Evolutionary conservation across 345 rosid species (phyloP).

Genomic region (Sonneratia alba): DNA sequence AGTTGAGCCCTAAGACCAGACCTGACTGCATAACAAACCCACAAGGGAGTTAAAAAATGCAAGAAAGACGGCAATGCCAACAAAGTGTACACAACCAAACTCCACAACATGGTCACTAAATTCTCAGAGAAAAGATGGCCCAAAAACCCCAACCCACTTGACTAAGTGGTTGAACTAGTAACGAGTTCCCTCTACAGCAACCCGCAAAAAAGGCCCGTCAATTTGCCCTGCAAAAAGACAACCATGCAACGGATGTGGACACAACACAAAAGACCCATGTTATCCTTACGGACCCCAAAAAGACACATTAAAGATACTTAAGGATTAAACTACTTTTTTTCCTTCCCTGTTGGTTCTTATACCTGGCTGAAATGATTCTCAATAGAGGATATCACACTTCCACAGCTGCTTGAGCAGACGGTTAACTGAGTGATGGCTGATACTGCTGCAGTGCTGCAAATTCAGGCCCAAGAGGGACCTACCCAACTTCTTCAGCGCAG

Average conservation of each 20-base stretch:
- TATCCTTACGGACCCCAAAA: slow-evolving; percentile 60
- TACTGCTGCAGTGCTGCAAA: slow-evolving; percentile 61
- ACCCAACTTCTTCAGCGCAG: slow-evolving; percentile 48
- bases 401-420: slow-evolving; percentile 58
- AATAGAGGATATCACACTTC: slow-evolving; percentile 81
- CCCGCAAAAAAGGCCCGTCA: not conserved
- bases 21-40: not conserved
- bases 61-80: not conserved
- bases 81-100: not conserved
- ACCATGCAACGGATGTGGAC: slow-evolving; percentile 14
- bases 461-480: slow-evolving; percentile 66
- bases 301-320: slow-evolving; percentile 13
- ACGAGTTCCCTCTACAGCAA: not conserved
- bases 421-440: slow-evolving; percentile 43
- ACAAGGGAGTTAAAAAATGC: not conserved
- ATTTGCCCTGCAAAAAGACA: slow-evolving; percentile 44
- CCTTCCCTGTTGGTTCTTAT: not conserved
- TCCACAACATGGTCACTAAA: not conserved
- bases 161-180: not conserved
- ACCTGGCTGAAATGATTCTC: slow-evolving; percentile 17
- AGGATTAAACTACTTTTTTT: not conserved
- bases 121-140: not conserved
- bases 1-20: not conserved
- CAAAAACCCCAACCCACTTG: not conserved
- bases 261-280: slow-evolving; percentile 33